These are phyloP conservation scores for Penicillium frequentans DNA, from an alignment of 2,329 filamentous ascomycete genomes.

Conservation along the genomic window DNA sequence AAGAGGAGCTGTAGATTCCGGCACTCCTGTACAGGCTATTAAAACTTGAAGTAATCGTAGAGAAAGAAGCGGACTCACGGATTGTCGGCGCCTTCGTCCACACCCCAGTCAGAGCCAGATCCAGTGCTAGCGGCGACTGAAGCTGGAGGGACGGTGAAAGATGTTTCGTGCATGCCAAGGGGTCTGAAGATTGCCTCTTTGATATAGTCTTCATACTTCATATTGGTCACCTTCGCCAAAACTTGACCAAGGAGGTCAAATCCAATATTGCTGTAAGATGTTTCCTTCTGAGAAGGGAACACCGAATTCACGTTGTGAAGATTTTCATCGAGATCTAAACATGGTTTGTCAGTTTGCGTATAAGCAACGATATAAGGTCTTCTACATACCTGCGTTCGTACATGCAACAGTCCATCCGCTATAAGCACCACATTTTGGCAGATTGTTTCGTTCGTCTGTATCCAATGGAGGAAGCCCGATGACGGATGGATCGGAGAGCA, in stretches of 20 bases:
- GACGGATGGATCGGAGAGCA: constrained; percentile 1
- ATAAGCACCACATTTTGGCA: constrained; percentile 2
- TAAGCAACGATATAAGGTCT: no score
- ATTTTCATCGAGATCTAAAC: background rate
- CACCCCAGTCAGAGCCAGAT: background rate
- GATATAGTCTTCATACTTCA: constrained; percentile 25
- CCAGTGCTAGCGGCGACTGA: constrained; percentile 20
- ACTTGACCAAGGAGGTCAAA: constrained; percentile 29
- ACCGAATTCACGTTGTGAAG: constrained; percentile 6
- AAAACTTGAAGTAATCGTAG: background rate
- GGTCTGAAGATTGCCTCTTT: constrained; percentile 16
- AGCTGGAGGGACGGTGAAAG: constrained; percentile 20
- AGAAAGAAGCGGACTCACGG: background rate
- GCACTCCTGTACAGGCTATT: constrained; percentile 27
- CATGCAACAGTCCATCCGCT: constrained; percentile 11
- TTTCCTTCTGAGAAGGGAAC: constrained; percentile 25
- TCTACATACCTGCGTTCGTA: constrained; percentile 1
- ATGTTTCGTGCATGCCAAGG: constrained; percentile 16
- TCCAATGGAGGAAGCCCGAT: background rate
- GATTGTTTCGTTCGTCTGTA: background rate
- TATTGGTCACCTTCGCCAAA: constrained; percentile 25
- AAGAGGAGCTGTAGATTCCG: constrained; percentile 44
- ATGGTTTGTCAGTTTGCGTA: background rate
- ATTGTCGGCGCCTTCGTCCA: background rate
- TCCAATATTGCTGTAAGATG: constrained; percentile 30